Base-by-base conservation (phyloP, 1,139 yeast species). In the Kodamaea arcana region DNA sequence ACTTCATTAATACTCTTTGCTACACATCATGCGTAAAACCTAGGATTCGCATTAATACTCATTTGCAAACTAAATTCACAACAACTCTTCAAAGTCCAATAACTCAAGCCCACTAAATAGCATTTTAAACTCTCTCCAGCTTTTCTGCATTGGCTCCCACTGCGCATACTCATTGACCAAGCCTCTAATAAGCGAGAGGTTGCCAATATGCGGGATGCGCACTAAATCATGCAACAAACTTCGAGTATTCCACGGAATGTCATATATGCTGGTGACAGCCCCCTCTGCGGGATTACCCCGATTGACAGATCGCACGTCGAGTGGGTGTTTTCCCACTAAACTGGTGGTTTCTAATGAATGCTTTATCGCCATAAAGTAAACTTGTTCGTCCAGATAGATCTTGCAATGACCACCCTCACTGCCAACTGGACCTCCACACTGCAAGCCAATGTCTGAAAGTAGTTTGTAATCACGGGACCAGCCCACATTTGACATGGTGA, bases 71-170 rank as follows among this genome's bases (percentile, higher is more conserved):
- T n/a, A n/a, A 18, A 12, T 12, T 25, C 17, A 25, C 11, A 25
- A 8, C 28, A 25, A 25, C 28, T 25, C 28, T 25, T 25, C 28
- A 10, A 25, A n/a, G 7, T 25, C 28, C 12, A 14, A 12, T 11
- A 60, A 65, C 14, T 54, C 61, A 17, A 69, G 51, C 3, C 65
- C 70, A 30, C 64, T 65, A 18, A 69, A 55, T 26, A 64, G 56
- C 40, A 58, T 62, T 43, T 62, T 64, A 30, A 73, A 43, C 13
- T 73, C 79, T 32, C 60, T 63, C 66, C 68, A 63, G 8, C 41
- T 51, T 31, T 59, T 57, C 2, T 50, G 45, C 11, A 50, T 48
- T 0, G 75, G 72, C 5, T 61, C 61, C 80, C 80, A 75, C 0
- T 40, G 31, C 7, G 49, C 43, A 45, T 54, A 75, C 26, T 60